Evolutionary conservation across 2,329 filamentous ascomycete species (phyloP).

Genomic region (Xylaria sp.): DNA sequence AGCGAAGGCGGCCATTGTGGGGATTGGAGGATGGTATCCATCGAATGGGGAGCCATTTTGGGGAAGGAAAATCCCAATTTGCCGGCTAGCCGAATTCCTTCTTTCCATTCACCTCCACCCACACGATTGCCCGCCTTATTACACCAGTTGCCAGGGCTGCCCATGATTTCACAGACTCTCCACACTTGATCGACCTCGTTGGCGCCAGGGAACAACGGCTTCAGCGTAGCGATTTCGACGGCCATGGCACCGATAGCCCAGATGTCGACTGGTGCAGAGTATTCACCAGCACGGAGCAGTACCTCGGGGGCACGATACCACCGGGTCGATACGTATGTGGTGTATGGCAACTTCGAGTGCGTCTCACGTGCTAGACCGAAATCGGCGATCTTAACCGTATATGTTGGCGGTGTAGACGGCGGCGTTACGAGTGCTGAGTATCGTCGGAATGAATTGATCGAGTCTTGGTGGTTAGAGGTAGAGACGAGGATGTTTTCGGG

Average conservation of each 20-base stretch:
- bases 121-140: constrained; percentile 83
- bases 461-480: constrained; percentile 78
- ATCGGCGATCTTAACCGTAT: constrained; percentile 97
- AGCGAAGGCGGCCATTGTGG: constrained; percentile 89
- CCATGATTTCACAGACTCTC: constrained; percentile 99
- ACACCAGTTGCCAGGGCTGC: constrained; percentile 96
- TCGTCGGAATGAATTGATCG: constrained; percentile 77
- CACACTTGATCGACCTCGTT: constrained; percentile 99
- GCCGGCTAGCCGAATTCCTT: constrained; percentile 84
- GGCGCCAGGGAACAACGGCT: constrained; percentile 92
- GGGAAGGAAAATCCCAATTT: constrained; percentile 98
- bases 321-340: constrained; percentile 94
- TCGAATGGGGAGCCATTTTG: constrained; percentile 96
- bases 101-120: constrained; percentile 95
- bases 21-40: constrained; percentile 86
- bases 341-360: constrained; percentile 92
- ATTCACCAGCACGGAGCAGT: constrained; percentile 86
- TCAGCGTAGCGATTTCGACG: constrained; percentile 92
- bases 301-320: constrained; percentile 99
- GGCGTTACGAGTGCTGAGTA: constrained; percentile 93
- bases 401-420: constrained; percentile 85
- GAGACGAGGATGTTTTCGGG: constrained; percentile 98
- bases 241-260: constrained; percentile 99
- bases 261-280: constrained; percentile 95
- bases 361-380: constrained; percentile 97